phyloP scores from a whole-genome alignment of 2,329 filamentous ascomycete genomes.

The Ceratocystis eucalypticola region DNA sequence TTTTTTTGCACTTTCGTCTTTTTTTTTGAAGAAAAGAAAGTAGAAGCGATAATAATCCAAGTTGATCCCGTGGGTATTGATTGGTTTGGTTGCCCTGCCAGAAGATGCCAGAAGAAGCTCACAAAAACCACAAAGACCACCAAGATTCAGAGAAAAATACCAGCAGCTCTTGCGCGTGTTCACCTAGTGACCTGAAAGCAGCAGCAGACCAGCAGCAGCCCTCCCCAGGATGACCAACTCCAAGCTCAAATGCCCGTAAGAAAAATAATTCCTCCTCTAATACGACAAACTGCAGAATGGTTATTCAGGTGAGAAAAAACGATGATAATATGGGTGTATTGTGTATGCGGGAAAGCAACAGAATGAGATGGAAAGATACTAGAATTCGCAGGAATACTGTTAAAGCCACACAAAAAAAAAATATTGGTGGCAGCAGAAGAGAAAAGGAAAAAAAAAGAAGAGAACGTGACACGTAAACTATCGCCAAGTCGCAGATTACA shows the following conservation, averaged over 20 bases:
- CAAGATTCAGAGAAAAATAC: conserved; percentile 4
- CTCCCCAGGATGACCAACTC: conserved; percentile 11
- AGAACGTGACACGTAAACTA: conserved; percentile 7
- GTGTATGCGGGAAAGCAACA: conserved; percentile 9
- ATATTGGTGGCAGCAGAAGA: neutral
- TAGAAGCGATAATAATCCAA: neutral
- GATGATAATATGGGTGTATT: conserved; percentile 17
- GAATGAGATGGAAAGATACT: neutral
- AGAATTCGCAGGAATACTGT: neutral
- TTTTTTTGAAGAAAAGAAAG: conserved; percentile 1
- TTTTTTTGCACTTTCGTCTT: conserved; percentile 13
- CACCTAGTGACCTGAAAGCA: conserved; percentile 11
- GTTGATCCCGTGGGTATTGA: neutral
- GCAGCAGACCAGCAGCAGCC: neutral
- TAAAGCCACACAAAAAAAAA: neutral
- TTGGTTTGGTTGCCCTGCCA: conserved; percentile 1
- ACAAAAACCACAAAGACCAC: neutral
- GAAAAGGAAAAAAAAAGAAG: neutral
- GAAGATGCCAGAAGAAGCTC: neutral
- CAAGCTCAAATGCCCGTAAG: conserved; percentile 16
- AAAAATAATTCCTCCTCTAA: conserved; percentile 16
- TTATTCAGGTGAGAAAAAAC: conserved; percentile 11
- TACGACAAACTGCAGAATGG: conserved; percentile 13
- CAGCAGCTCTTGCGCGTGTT: conserved; percentile 11
- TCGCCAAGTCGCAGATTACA: conserved; percentile 29